Conservation (phyloP, 2,329 filamentous ascomycete species). For the Acrocalymma vagum region DNA sequence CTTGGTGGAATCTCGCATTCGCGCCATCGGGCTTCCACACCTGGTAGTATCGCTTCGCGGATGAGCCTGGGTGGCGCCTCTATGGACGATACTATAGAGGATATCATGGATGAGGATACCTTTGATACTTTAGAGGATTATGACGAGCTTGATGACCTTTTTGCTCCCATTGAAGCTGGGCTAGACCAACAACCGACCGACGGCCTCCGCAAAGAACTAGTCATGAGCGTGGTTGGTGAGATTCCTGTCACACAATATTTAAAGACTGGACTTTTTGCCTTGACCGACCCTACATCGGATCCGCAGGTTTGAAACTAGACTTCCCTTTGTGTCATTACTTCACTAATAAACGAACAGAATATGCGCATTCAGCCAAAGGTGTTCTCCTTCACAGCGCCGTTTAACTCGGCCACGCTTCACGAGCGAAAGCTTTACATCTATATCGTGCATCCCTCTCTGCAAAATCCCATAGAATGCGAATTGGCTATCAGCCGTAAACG, state of each 20-base stretch:
- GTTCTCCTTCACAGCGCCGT: slow-evolving; percentile 40
- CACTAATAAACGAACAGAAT: slow-evolving; percentile 4
- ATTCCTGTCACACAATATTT: slow-evolving; percentile 40
- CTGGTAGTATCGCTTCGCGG: slow-evolving; percentile 53
- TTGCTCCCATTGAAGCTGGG: slow-evolving; percentile 39
- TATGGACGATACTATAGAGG: slow-evolving; percentile 48
- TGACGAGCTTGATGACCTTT: slow-evolving; percentile 49
- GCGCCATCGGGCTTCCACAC: slow-evolving; percentile 64
- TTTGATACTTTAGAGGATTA: slow-evolving; percentile 50
- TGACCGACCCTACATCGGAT: slow-evolving; percentile 23
- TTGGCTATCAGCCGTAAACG: slow-evolving; percentile 46
- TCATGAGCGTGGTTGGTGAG: slow-evolving; percentile 46
- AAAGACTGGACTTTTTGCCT: slow-evolving; percentile 33
- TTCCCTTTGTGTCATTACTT: not conserved
- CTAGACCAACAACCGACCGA: slow-evolving; percentile 41
- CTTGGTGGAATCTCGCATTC: slow-evolving; percentile 54
- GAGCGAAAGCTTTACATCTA: slow-evolving; percentile 49
- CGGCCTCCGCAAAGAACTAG: slow-evolving; percentile 49
- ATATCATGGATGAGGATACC: slow-evolving; percentile 48
- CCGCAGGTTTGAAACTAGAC: slow-evolving; percentile 23
- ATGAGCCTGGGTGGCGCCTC: slow-evolving; percentile 48
- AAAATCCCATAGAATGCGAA: slow-evolving; percentile 46
- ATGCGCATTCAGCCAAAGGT: slow-evolving; percentile 31
- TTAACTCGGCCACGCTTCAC: slow-evolving; percentile 46
- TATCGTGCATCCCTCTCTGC: slow-evolving; percentile 42